Conservation (phyloP, 495 filamentous ascomycete species). For the Tuber melanosporum region DNA sequence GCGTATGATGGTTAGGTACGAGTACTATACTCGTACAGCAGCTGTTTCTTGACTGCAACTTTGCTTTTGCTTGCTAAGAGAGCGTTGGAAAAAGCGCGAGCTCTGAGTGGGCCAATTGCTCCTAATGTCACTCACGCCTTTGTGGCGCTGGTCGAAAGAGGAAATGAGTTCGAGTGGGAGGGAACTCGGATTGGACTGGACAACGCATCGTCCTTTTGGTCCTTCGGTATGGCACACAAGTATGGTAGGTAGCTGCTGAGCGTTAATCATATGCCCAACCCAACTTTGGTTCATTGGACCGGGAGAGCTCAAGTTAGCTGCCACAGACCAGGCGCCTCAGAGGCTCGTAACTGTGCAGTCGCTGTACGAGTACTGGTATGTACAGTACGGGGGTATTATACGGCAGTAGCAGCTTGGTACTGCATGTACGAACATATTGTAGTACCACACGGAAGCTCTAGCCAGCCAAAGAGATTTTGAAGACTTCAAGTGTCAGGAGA, state of each 20-base stretch:
- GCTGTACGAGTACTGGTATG: background rate
- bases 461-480: background rate
- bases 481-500: background rate
- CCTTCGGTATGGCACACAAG: background rate
- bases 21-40: too few relatives aligned
- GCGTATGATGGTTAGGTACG: background rate
- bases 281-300: background rate
- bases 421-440: background rate
- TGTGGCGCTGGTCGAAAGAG: background rate
- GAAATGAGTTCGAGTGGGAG: slow-evolving; percentile 13
- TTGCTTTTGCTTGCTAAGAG: background rate
- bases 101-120: background rate
- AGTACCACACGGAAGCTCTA: background rate
- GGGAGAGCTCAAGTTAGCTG: background rate
- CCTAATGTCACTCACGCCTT: background rate
- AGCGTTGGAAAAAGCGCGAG: background rate
- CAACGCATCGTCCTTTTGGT: background rate
- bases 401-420: background rate
- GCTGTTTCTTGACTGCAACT: background rate
- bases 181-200: slow-evolving; percentile 17
- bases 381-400: background rate
- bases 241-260: background rate
- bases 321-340: slow-evolving; percentile 3
- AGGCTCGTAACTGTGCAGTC: background rate
- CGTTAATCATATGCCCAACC: background rate